phyloP scores from a whole-genome alignment of 768 basidiomycete species.

The Austroboletus festivus region DNA sequence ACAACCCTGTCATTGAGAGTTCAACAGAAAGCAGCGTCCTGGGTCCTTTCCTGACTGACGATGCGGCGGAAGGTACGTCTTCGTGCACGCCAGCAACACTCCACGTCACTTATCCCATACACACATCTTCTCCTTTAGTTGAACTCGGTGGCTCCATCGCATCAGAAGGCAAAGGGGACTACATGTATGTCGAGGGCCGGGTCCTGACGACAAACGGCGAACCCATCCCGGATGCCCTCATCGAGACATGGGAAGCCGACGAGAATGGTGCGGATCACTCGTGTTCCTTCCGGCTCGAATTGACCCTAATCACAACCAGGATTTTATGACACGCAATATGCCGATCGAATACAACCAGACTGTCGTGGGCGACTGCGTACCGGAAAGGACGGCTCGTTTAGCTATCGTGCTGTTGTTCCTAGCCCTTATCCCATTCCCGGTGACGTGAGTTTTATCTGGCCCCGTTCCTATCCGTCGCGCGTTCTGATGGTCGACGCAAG shows the following conservation, averaged over 20 bases:
- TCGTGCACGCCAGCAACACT: neutral
- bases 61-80: conserved; percentile 63
- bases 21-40: conserved; percentile 76
- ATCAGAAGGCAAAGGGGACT: conserved; percentile 83
- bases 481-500: conserved; percentile 27
- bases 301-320: conserved; percentile 1
- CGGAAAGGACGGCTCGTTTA: conserved; percentile 60
- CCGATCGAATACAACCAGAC: conserved; percentile 55
- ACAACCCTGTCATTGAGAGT: conserved; percentile 58
- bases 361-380: conserved; percentile 67
- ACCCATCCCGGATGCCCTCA: conserved; percentile 61
- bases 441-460: conserved; percentile 41
- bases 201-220: conserved; percentile 56
- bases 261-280: conserved; percentile 41
- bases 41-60: conserved; percentile 80
- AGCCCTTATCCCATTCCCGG: conserved; percentile 70
- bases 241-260: conserved; percentile 85
- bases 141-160: conserved; percentile 71
- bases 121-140: conserved; percentile 38
- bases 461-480: conserved; percentile 1
- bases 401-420: conserved; percentile 69
- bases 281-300: neutral
- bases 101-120: neutral
- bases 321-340: conserved; percentile 51
- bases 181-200: conserved; percentile 76